Percentiles rank a stretch among this genome's conserved stretches.
These are phyloP conservation scores for Xanthoconium stramineum DNA, from an alignment of 768 basidiomycete species.

Conservation along the genomic window DNA sequence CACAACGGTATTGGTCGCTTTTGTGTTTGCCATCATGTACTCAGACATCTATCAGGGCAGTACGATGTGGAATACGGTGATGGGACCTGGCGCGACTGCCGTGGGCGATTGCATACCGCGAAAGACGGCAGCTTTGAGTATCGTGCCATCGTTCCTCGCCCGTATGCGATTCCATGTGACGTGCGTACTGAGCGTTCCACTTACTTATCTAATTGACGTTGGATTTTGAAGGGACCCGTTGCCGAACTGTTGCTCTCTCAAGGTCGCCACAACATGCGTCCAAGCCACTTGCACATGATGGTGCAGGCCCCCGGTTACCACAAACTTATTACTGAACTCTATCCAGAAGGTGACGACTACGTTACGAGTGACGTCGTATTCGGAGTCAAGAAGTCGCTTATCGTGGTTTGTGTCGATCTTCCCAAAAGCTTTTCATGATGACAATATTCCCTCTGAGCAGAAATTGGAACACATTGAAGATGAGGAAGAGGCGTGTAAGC, in stretches of 20 bases:
- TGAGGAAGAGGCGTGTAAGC: conserved; percentile 48
- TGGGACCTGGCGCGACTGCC: conserved; percentile 65
- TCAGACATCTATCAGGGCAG: conserved; percentile 12
- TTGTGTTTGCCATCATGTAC: conserved; percentile 16
- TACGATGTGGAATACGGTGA: too few species aligned
- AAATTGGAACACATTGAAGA: conserved; percentile 53
- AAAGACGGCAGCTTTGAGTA: too few species aligned
- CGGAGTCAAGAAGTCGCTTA: too few species aligned
- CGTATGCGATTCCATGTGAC: conserved; percentile 77
- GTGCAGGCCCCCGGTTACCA: too few species aligned
- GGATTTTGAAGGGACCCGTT: conserved; percentile 57
- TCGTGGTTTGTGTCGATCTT: conserved; percentile 49
- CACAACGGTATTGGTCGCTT: conserved; percentile 43
- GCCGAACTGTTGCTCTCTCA: conserved; percentile 54
- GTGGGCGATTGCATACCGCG: conserved; percentile 63
- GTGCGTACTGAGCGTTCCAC: conserved; percentile 38
- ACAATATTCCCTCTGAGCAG: conserved; percentile 30
- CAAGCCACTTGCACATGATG: too few species aligned
- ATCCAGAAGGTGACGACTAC: conserved; percentile 70
- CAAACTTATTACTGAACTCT: conserved; percentile 71
- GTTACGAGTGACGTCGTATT: too few species aligned
- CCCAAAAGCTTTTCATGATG: not conserved
- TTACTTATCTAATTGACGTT: conserved; percentile 1
- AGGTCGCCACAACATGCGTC: conserved; percentile 69
- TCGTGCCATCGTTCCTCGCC: too few species aligned